Conservation (phyloP, 495 filamentous ascomycete genomes). For the Hypoxylon crocopeplum region DNA sequence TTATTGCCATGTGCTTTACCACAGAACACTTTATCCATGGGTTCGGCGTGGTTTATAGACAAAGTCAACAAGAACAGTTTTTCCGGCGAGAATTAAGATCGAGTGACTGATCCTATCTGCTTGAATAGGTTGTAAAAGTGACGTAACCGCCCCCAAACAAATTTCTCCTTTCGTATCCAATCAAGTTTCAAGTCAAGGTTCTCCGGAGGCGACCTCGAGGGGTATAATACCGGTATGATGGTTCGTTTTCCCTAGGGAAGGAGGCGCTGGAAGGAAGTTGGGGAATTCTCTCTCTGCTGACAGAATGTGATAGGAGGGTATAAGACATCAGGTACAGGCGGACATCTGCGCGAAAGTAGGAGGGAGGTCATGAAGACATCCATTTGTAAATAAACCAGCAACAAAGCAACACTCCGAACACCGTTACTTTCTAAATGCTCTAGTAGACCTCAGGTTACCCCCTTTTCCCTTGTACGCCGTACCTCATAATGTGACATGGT, state of each 20-base stretch:
- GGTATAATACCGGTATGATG: constrained; percentile 8
- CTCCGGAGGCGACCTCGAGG: not conserved
- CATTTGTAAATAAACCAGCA: too few relatives aligned
- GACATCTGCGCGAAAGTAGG: not conserved
- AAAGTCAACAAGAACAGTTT: constrained; percentile 25
- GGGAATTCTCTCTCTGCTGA: constrained; percentile 3
- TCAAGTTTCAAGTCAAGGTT: not conserved
- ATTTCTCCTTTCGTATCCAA: constrained; percentile 7
- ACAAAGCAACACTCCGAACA: constrained; percentile 21
- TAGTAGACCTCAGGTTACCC: too few relatives aligned
- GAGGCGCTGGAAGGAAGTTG: constrained; percentile 1
- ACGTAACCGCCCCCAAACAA: constrained; percentile 20
- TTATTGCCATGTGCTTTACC: constrained; percentile 27
- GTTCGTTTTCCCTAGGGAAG: constrained; percentile 2
- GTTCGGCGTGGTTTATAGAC: constrained; percentile 43
- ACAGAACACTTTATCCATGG: constrained; percentile 21
- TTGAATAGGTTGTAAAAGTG: constrained; percentile 46
- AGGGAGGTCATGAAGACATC: too few relatives aligned
- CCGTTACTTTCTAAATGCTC: constrained; percentile 30
- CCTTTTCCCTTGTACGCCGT: too few relatives aligned
- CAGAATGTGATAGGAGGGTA: constrained; percentile 8
- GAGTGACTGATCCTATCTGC: constrained; percentile 45
- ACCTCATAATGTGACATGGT: too few relatives aligned
- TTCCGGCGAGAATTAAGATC: constrained; percentile 35
- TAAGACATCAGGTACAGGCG: not conserved